phyloP scores from a whole-genome alignment of 169 alveolate genomes.

The Plasmodium fragile region DNA sequence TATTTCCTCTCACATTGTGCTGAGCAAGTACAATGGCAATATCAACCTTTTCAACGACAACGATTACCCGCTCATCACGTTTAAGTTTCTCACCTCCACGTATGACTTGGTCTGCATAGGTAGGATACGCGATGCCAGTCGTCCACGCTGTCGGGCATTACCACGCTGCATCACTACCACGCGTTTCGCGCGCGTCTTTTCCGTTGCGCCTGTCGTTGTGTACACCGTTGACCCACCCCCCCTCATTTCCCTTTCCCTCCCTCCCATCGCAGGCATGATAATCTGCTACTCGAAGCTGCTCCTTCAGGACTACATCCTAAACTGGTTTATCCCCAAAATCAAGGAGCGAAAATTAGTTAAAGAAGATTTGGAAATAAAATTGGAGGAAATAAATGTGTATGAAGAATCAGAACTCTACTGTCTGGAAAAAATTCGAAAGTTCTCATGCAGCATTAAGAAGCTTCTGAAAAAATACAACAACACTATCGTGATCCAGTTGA shows the following conservation, averaged over 20 bases:
- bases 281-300: conserved; percentile 83
- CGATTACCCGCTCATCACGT: conserved; percentile 60
- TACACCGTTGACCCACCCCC: too few relatives aligned
- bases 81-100: conserved; percentile 39
- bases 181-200: neutral
- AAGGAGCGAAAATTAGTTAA: conserved; percentile 65
- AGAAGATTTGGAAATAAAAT: conserved; percentile 34
- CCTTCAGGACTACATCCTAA: conserved; percentile 82
- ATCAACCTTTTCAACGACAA: conserved; percentile 50
- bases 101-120: conserved; percentile 65
- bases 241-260: conserved; percentile 1
- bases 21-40: conserved; percentile 45
- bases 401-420: conserved; percentile 64
- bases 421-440: conserved; percentile 43
- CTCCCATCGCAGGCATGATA: conserved; percentile 79
- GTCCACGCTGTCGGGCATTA: neutral
- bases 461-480: conserved; percentile 37
- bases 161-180: neutral
- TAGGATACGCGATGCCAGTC: neutral
- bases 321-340: conserved; percentile 86
- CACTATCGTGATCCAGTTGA: conserved; percentile 57
- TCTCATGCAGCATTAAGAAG: conserved; percentile 60
- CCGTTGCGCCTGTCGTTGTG: too few relatives aligned
- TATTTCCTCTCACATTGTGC: conserved; percentile 24
- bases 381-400: conserved; percentile 69